Percentiles rank a stretch among this genome's conserved stretches.
Evolutionary conservation across 305 asterid genomes (phyloP).

Genomic region (Caryopteris hybrid): DNA sequence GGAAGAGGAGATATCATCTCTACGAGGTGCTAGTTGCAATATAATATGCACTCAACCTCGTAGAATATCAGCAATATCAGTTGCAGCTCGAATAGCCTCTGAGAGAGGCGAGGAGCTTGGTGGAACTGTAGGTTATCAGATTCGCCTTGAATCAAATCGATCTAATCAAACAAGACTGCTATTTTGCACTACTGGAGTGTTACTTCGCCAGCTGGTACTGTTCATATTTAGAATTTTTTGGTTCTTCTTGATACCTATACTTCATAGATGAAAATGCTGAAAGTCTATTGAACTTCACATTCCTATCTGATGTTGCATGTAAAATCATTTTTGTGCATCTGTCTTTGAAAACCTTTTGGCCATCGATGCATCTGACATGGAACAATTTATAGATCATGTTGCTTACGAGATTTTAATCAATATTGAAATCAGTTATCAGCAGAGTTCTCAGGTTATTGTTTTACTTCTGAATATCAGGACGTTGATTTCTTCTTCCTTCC

Average conservation of each 20-base stretch:
- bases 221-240: slow-evolving; percentile 2
- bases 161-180: slow-evolving; percentile 80
- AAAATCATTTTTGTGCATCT: neutral
- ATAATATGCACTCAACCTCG: slow-evolving; percentile 98
- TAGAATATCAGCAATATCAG: slow-evolving; percentile 95
- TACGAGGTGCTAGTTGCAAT: slow-evolving; percentile 72
- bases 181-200: slow-evolving; percentile 95
- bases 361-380: neutral
- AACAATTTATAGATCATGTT: neutral
- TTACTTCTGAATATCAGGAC: slow-evolving; percentile 9
- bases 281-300: neutral
- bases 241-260: neutral
- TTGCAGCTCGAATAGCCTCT: slow-evolving; percentile 80
- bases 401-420: neutral
- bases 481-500: slow-evolving; percentile 16
- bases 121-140: slow-evolving; percentile 90
- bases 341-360: neutral
- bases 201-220: slow-evolving; percentile 82
- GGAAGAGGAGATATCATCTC: slow-evolving; percentile 83
- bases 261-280: slow-evolving; percentile 10
- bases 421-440: slow-evolving; percentile 1
- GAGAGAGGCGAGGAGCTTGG: slow-evolving; percentile 97
- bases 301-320: neutral
- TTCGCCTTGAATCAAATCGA: slow-evolving; percentile 80
- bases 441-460: neutral